Conservation (phyloP, 2,329 filamentous ascomycete genomes). For the Colletotrichum lupini region DNA sequence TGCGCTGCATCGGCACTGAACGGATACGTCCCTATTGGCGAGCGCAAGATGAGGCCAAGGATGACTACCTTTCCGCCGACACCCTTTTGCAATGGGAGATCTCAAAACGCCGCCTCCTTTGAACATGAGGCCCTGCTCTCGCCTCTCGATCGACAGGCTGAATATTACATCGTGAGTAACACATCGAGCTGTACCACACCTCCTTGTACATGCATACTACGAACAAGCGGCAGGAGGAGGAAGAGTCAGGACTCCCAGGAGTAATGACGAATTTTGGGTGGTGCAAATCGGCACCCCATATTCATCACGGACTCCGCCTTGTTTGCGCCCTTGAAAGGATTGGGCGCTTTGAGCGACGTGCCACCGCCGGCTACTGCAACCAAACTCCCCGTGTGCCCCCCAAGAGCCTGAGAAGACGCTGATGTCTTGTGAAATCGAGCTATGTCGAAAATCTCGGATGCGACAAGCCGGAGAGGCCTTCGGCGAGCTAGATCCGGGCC, state of each 20-base stretch:
- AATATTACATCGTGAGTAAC: neutral
- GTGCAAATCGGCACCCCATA: neutral
- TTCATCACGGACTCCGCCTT: neutral
- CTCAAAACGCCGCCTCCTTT: neutral
- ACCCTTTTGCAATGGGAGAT: neutral
- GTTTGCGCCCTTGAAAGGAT: conserved; percentile 5
- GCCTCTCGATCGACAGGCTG: neutral
- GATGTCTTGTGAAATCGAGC: neutral
- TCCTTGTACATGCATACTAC: neutral
- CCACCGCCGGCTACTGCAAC: neutral
- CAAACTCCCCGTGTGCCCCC: conserved; percentile 6
- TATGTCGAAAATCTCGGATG: neutral
- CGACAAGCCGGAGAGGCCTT: neutral
- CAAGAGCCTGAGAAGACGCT: neutral
- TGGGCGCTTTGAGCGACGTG: conserved; percentile 1
- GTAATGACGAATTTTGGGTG: neutral
- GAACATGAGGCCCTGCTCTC: neutral
- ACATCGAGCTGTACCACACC: neutral
- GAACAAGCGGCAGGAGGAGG: neutral
- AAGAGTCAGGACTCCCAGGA: neutral
- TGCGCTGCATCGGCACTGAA: neutral
- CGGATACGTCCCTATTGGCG: neutral
- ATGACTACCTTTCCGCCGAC: neutral
- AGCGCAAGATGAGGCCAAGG: neutral
- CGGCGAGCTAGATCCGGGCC: neutral